Evolutionary conservation across 108 stramenopile species (phyloP).

Genomic region (Nitzschia inconspicua): DNA sequence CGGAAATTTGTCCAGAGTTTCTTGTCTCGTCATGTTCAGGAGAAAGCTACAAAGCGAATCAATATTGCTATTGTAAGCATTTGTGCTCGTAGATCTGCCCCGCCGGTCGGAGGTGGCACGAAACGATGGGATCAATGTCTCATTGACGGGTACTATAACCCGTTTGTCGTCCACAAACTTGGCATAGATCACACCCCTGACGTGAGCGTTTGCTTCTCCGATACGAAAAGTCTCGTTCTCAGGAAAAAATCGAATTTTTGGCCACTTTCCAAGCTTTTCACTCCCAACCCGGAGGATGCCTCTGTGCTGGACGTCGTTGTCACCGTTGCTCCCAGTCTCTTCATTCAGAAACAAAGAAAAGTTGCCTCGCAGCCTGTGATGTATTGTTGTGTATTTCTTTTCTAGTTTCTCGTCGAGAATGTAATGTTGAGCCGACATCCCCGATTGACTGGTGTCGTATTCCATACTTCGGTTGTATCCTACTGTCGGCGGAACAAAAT

Average conservation of each 20-base stretch:
- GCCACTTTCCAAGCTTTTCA: conserved; percentile 9
- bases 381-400: neutral
- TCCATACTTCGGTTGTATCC: no score
- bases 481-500: no score
- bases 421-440: neutral
- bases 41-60: neutral
- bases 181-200: neutral
- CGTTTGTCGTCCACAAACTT: conserved; percentile 12
- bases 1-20: neutral
- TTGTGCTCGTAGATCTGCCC: neutral
- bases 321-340: neutral
- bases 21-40: neutral
- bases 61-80: neutral
- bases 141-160: neutral
- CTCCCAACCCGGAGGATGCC: neutral
- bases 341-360: conserved; percentile 6
- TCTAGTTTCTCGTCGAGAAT: neutral
- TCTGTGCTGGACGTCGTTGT: neutral
- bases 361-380: neutral
- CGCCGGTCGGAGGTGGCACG: no score
- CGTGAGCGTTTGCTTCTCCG: neutral
- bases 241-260: neutral
- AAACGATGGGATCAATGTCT: neutral
- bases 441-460: no score
- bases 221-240: neutral